Percentiles rank a stretch among this genome's conserved stretches.
phyloP scores from a whole-genome alignment of 148 eudicot species.

The Beta vulgaris region DNA sequence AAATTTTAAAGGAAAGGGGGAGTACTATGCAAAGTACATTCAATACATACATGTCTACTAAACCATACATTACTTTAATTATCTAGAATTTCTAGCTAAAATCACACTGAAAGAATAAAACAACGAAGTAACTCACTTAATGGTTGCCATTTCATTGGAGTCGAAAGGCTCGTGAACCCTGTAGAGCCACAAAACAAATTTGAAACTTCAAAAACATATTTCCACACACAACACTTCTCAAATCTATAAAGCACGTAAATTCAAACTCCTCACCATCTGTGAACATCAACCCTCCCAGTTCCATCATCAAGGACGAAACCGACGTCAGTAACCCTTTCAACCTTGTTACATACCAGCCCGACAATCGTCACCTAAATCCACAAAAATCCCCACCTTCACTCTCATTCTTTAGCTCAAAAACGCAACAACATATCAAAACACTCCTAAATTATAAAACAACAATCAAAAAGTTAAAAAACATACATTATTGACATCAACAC shows the following conservation, averaged over 20 bases:
- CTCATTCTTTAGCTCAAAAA: background rate
- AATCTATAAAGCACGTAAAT: conserved; percentile 6
- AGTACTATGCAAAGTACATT: background rate
- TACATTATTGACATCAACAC: conserved; percentile 77
- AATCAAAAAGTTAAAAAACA: background rate
- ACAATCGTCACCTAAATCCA: conserved; percentile 71
- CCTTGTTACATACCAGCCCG: conserved; percentile 63
- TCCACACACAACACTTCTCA: background rate
- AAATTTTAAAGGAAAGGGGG: background rate
- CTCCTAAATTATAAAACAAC: background rate
- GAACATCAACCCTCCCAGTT: conserved; percentile 72
- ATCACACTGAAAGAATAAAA: background rate
- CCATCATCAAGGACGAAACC: conserved; percentile 79
- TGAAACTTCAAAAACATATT: background rate
- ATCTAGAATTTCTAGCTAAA: background rate
- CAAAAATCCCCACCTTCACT: background rate
- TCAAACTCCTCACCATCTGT: conserved; percentile 62
- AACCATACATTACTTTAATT: background rate
- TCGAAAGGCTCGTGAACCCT: conserved; percentile 74
- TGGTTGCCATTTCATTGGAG: conserved; percentile 54
- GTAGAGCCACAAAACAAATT: conserved; percentile 16
- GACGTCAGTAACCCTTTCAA: conserved; percentile 76
- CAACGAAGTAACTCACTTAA: conserved; percentile 43
- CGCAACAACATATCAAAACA: background rate
- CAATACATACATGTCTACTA: background rate